phyloP scores from a whole-genome alignment of 73 alveolate species.

The Breviolum minutum region DNA sequence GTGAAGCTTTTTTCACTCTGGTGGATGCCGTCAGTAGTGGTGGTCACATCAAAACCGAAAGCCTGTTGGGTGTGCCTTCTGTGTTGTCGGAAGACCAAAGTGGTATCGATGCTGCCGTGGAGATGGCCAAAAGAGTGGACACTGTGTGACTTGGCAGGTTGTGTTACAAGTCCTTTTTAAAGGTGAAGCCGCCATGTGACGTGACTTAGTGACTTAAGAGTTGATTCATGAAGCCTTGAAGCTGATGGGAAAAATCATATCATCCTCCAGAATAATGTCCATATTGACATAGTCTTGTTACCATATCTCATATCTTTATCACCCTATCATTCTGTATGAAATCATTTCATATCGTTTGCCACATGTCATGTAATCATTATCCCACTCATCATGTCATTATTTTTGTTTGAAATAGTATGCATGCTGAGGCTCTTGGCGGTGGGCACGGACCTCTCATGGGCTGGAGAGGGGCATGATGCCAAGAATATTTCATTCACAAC shows the following conservation, averaged over 20 bases:
- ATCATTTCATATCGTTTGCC: not conserved
- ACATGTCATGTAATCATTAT: not conserved
- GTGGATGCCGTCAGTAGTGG: conserved; percentile 56
- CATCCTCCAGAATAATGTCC: too few species aligned
- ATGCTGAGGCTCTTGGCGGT: conserved; percentile 30
- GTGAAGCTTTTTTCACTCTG: conserved; percentile 56
- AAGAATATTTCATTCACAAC: conserved; percentile 65
- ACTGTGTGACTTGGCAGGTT: conserved; percentile 22
- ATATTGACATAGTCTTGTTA: too few species aligned
- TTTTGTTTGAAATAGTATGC: not conserved
- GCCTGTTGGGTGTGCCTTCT: conserved; percentile 12
- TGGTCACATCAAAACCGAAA: conserved; percentile 26
- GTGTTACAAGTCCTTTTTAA: too few species aligned
- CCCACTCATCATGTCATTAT: not conserved
- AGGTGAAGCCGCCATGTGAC: too few species aligned
- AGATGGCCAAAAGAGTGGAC: conserved; percentile 46
- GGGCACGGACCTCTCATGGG: conserved; percentile 73
- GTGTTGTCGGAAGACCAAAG: conserved; percentile 68
- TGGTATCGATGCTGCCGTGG: conserved; percentile 57
- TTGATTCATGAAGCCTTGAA: too few species aligned
- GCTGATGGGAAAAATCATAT: too few species aligned
- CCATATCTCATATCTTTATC: too few species aligned
- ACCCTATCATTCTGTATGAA: not conserved
- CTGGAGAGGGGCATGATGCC: conserved; percentile 87
- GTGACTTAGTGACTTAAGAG: too few species aligned